A percentile compares a stretch with the other conserved stretches of the same genome.
Conservation (phyloP, 306 rosid species). For the Cercis canadensis region DNA sequence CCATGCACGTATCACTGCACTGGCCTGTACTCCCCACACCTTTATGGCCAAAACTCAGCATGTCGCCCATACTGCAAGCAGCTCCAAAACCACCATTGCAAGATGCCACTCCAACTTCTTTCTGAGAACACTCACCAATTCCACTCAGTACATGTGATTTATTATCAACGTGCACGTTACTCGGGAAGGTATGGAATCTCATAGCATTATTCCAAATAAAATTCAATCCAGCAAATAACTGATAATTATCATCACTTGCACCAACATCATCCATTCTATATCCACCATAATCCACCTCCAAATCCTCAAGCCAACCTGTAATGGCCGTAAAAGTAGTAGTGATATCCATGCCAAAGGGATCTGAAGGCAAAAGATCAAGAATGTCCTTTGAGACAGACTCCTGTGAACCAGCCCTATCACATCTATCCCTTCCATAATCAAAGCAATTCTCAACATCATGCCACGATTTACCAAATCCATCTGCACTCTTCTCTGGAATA, state of each 20-base stretch:
- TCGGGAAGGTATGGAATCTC: constrained; percentile 61
- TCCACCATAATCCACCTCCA: constrained; percentile 67
- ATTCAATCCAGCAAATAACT: constrained; percentile 70
- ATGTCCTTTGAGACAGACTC: constrained; percentile 73
- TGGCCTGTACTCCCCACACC: constrained; percentile 10
- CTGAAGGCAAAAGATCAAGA: constrained; percentile 87
- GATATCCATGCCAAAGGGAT: constrained; percentile 84
- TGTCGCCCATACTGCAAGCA: background rate
- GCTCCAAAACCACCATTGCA: constrained; percentile 44
- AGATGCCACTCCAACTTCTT: constrained; percentile 43
- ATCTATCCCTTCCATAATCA: constrained; percentile 67
- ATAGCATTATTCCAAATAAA: constrained; percentile 66
- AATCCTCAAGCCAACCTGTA: constrained; percentile 84
- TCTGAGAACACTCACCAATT: constrained; percentile 42
- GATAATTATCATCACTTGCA: constrained; percentile 46
- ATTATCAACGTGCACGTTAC: constrained; percentile 38
- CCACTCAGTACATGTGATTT: constrained; percentile 31
- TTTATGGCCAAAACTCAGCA: background rate
- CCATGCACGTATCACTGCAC: constrained; percentile 34
- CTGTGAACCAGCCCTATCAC: constrained; percentile 62
- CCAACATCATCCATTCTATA: constrained; percentile 54
- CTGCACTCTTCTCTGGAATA: constrained; percentile 59
- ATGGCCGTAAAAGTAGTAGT: constrained; percentile 67
- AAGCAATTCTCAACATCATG: constrained; percentile 62
- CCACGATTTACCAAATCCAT: constrained; percentile 62